phyloP scores from a whole-genome alignment of 371 early-diverging fungal genomes.

The Umbelopsis sp. region DNA sequence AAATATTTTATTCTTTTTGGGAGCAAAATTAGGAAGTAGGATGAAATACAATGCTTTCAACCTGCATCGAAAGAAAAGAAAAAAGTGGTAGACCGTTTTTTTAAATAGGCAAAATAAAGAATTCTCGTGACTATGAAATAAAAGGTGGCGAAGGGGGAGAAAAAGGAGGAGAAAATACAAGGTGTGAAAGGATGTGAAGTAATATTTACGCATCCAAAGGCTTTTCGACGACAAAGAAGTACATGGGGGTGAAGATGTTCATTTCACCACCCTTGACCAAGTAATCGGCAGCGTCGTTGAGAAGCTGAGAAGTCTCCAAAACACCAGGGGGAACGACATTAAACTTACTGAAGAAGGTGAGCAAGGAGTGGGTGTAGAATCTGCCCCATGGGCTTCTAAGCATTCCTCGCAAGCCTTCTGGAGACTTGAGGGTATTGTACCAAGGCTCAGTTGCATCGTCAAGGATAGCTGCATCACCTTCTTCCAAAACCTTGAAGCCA shows the following conservation, averaged over 20 bases:
- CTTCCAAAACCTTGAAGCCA: conserved; percentile 73
- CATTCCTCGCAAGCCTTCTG: conserved; percentile 55
- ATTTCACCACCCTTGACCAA: conserved; percentile 74
- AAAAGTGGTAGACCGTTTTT: conserved; percentile 19
- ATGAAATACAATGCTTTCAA: neutral
- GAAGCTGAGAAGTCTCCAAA: conserved; percentile 66
- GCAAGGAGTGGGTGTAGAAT: conserved; percentile 60
- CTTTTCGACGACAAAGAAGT: conserved; percentile 77
- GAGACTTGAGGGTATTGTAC: conserved; percentile 63
- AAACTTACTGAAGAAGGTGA: conserved; percentile 66
- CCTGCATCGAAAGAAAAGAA: conserved; percentile 26
- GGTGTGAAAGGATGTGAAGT: conserved; percentile 29
- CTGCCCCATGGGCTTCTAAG: conserved; percentile 55
- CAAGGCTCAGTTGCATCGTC: conserved; percentile 67
- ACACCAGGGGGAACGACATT: conserved; percentile 73
- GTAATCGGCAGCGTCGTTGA: conserved; percentile 72
- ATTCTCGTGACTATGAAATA: conserved; percentile 30
- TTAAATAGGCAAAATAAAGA: conserved; percentile 2
- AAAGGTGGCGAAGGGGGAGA: conserved; percentile 15
- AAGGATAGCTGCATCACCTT: conserved; percentile 60
- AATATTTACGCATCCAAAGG: conserved; percentile 48
- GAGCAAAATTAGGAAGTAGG: neutral
- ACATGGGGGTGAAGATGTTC: conserved; percentile 84
- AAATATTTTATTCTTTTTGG: too few relatives aligned
- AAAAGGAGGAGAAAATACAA: conserved; percentile 32